Evolutionary conservation across 768 basidiomycete genomes (phyloP).

Genomic region (Tricholoma saponaceum): DNA sequence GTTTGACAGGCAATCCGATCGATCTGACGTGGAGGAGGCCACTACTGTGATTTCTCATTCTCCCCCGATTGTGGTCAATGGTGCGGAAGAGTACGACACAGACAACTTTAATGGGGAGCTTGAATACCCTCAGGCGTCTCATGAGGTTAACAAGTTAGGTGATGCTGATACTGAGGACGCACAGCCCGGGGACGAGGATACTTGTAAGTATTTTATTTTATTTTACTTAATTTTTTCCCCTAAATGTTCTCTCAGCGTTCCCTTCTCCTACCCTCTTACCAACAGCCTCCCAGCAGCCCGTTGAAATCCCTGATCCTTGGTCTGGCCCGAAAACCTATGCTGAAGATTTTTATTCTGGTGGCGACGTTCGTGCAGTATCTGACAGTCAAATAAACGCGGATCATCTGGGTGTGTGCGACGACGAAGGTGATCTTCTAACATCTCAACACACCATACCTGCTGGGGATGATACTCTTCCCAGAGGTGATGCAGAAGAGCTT

Average conservation of each 20-base stretch:
- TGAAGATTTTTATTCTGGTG: slow-evolving; percentile 43
- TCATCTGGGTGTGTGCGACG: slow-evolving; percentile 18
- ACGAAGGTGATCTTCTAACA: not conserved
- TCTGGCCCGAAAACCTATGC: slow-evolving; percentile 33
- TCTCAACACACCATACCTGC: not conserved
- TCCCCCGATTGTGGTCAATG: not conserved
- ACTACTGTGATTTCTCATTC: not conserved
- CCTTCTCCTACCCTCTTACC: slow-evolving; percentile 8
- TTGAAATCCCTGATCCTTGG: slow-evolving; percentile 38
- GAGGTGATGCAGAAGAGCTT: not conserved
- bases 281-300: slow-evolving; percentile 3
- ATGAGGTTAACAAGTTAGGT: slow-evolving; percentile 2
- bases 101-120: slow-evolving; percentile 3
- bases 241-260: not conserved
- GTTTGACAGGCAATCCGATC: slow-evolving; percentile 11
- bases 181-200: slow-evolving; percentile 13
- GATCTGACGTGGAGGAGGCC: not conserved
- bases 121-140: not conserved
- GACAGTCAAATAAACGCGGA: slow-evolving; percentile 18
- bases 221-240: not conserved
- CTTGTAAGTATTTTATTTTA: slow-evolving; percentile 7
- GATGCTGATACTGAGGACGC: slow-evolving; percentile 13
- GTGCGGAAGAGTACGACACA: not conserved
- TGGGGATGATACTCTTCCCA: not conserved
- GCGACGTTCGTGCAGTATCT: slow-evolving; percentile 24